Evolutionary conservation across 2,329 filamentous ascomycete species (phyloP), one percentile per base, ranked within the genome.

Genomic region (Talaromyces atroroseus): DNA sequence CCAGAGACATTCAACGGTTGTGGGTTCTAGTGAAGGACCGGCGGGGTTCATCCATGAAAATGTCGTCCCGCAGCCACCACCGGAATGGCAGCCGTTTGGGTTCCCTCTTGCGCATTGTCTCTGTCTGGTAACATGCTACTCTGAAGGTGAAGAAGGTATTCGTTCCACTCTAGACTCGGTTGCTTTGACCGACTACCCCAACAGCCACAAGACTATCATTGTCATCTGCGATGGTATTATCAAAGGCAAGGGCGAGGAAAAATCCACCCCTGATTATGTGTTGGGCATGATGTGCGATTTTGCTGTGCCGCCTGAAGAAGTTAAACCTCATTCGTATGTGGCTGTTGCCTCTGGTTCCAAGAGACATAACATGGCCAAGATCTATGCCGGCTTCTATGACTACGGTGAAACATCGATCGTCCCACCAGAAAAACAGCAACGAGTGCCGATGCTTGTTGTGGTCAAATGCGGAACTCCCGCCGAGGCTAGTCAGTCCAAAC

Each of bases 291-390:
- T 99, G 86, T 94, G 88, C 69, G 94, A 99, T 65, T 87, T 90
- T 66, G 86, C 90, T 2, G 81, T 91, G 7, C 82, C 84, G 5
- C 87, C 85, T 0, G 85, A 95, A 26, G 87, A 96, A 58, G 94
- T 97, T 1, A 81, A 90, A 66, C 82, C 91, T 0, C 96, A 91
- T 74, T 97, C 92, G 0, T 99, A 99, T 64, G 94, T 99, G 52
- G 95, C 94, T 12, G 92, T 99, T 34, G 90, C 94, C 42, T 94
- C 89, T 69, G 94, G 94, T 58, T 89, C 92, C 49, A 99, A 99
- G 79, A 86, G 94, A 65, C 95, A 99, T 83, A 99, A 97, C 76
- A 99, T 97, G 94, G 92, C 94, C 65, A 96, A 97, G 80, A 85
- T 97, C 57, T 96, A 97, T 74, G 88, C 92, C 56, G 95, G 95